Evolutionary conservation across 1,139 yeast species (phyloP).

Genomic region (Blastobotrys petasosporus): DNA sequence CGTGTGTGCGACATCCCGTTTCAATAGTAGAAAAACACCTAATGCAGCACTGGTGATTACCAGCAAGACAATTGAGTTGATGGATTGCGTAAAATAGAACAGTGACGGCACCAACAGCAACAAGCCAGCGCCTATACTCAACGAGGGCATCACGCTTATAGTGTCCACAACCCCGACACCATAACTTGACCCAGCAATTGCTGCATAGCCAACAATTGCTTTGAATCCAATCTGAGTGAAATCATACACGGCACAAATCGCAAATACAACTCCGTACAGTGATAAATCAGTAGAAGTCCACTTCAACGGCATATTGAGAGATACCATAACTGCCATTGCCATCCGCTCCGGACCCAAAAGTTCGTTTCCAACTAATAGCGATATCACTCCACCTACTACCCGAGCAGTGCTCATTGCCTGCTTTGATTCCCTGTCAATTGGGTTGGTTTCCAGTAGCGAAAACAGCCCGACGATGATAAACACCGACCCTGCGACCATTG

Average conservation of each 20-base stretch:
- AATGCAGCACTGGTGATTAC: constrained; percentile 32
- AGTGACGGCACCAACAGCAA: constrained; percentile 15
- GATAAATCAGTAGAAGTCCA: constrained; percentile 7
- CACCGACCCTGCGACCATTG: constrained; percentile 25
- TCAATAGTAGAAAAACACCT: constrained; percentile 32
- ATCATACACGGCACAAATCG: constrained; percentile 19
- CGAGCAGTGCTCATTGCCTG: constrained; percentile 17
- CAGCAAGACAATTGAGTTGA: constrained; percentile 22
- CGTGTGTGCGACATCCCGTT: constrained; percentile 32
- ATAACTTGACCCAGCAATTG: constrained; percentile 18
- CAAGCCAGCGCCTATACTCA: constrained; percentile 19
- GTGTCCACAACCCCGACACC: constrained; percentile 13
- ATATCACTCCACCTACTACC: constrained; percentile 20
- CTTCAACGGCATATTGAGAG: constrained; percentile 20
- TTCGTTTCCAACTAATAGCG: constrained; percentile 21
- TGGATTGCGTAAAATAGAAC: constrained; percentile 3
- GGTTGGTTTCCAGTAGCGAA: constrained; percentile 20
- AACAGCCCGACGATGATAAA: constrained; percentile 24
- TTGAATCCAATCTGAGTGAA: constrained; percentile 11
- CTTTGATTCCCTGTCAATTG: neutral
- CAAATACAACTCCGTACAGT: constrained; percentile 16
- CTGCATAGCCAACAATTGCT: constrained; percentile 18
- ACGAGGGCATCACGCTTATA: constrained; percentile 14
- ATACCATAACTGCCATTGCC: constrained; percentile 22
- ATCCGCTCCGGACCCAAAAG: constrained; percentile 24